Base-by-base conservation (phyloP, 257 asterid genomes). In the Solanum raphanifolium region DNA sequence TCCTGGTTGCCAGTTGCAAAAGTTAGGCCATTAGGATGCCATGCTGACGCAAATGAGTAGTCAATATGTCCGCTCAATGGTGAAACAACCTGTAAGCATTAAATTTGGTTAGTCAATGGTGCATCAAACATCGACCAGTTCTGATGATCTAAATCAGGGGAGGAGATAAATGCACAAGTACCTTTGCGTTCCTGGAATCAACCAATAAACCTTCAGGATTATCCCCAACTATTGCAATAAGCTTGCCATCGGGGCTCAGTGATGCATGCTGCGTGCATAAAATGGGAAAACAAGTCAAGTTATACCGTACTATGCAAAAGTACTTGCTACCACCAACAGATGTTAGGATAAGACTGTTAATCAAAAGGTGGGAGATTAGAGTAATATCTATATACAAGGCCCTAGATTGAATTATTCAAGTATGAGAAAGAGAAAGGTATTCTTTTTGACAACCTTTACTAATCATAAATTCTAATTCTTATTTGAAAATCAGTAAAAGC, bases 1-100 rank as follows among this genome's bases (percentile, higher is more conserved):
- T 96, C 99, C 91, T 96, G 99, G 92, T 95, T 96, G 65, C 99
- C 99, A 18, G 99, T 96, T 13, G 99, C 98, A 86, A 96, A 95
- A 13, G 94, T 95, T 25, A 92, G 23, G 88, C 99, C 98, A 20
- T 90, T 91, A 21, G 99, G 99, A 90, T 93, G 98, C 99, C 99
- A 96, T 65, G 98, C 93, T 11, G 99, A 96, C 46, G 99, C 99
- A 91, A 96, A 96, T 35, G 98, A 95, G 90, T 88, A 95, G 92
- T 96, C 99, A 83, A 89, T 79, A 86, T 96, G 99, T 31, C 99
- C 99, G 36, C 69, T 76, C 92, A 96, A 89, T 60, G 91, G 90
- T 72, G 97, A 87, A 85, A 94, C 92, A 39, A 89, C 86, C 99
- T 94, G 93, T 87, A 89, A 75, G 75, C 36, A 58, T 65, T 27